These are phyloP conservation scores for Postia placenta DNA, from an alignment of 768 basidiomycete species.

Conservation along the genomic window DNA sequence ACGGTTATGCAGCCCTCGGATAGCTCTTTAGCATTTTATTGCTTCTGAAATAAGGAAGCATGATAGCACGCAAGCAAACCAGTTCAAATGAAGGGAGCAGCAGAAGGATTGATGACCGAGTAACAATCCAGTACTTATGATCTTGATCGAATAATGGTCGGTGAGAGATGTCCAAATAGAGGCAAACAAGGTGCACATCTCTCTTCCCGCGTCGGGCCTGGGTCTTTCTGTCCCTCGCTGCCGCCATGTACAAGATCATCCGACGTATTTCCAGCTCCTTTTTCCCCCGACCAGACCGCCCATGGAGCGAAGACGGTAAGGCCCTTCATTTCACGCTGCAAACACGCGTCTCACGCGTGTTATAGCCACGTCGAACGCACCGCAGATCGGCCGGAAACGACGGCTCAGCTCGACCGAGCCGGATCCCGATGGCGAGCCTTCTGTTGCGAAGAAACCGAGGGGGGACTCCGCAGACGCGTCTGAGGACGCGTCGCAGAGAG, in stretches of 20 bases:
- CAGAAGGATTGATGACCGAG: too few species aligned
- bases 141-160: too few species aligned
- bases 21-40: too few species aligned
- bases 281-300: slow-evolving; percentile 64
- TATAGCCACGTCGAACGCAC: slow-evolving; percentile 65
- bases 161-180: slow-evolving; percentile 3
- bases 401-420: slow-evolving; percentile 44
- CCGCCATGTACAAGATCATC: slow-evolving; percentile 60
- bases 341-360: slow-evolving; percentile 15
- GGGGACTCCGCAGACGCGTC: slow-evolving; percentile 33
- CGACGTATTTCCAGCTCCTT: slow-evolving; percentile 67
- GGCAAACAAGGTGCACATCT: slow-evolving; percentile 2
- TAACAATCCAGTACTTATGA: too few species aligned
- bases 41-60: too few species aligned
- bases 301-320: slow-evolving; percentile 76
- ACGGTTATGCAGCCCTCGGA: too few species aligned
- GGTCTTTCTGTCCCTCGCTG: neutral
- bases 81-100: too few species aligned
- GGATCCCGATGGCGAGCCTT: slow-evolving; percentile 30
- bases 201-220: slow-evolving; percentile 2
- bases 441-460: slow-evolving; percentile 32
- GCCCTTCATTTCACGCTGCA: slow-evolving; percentile 18
- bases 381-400: slow-evolving; percentile 62
- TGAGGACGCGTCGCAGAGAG: slow-evolving; percentile 18
- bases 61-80: too few species aligned